Evolutionary conservation across 108 stramenopile species (phyloP).

Genomic region (Discostella stelligeroides): DNA sequence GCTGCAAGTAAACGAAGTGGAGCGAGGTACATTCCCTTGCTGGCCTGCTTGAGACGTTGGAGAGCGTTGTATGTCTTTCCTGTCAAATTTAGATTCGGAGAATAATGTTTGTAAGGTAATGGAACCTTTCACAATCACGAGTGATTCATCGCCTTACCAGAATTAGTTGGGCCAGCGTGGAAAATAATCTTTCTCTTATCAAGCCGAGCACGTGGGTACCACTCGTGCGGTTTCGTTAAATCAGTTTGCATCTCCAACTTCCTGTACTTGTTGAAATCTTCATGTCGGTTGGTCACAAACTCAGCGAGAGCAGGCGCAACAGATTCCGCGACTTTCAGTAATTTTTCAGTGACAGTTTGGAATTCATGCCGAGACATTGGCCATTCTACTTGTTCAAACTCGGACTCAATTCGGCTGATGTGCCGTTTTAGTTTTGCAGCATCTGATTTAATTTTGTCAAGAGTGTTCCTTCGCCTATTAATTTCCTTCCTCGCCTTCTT

Average conservation of each 20-base stretch:
- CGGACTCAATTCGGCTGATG: conserved; percentile 2
- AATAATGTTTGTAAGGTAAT: too few species aligned
- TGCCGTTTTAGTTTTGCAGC: conserved; percentile 1
- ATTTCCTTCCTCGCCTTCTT: neutral
- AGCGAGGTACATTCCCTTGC: conserved; percentile 89
- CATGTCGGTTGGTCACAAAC: conserved; percentile 56
- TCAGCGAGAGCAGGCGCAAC: conserved; percentile 52
- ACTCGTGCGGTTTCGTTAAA: conserved; percentile 79
- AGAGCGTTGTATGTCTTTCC: conserved; percentile 93
- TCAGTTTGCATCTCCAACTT: conserved; percentile 66
- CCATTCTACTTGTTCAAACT: conserved; percentile 10
- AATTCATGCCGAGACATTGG: conserved; percentile 50
- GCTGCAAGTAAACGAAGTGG: conserved; percentile 94
- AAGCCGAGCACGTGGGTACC: conserved; percentile 66
- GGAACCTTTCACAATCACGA: too few species aligned
- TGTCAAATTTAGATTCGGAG: too few species aligned
- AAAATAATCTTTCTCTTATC: conserved; percentile 81
- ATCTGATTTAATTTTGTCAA: conserved; percentile 12
- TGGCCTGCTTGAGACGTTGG: conserved; percentile 75
- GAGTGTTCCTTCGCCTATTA: conserved; percentile 19
- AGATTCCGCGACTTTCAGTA: conserved; percentile 30
- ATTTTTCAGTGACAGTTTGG: conserved; percentile 13
- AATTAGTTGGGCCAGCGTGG: conserved; percentile 95
- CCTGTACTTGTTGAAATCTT: conserved; percentile 58
- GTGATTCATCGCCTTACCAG: too few species aligned